Evolutionary conservation across 768 basidiomycete genomes (phyloP).

Genomic region (Pulveroboletus sp.): DNA sequence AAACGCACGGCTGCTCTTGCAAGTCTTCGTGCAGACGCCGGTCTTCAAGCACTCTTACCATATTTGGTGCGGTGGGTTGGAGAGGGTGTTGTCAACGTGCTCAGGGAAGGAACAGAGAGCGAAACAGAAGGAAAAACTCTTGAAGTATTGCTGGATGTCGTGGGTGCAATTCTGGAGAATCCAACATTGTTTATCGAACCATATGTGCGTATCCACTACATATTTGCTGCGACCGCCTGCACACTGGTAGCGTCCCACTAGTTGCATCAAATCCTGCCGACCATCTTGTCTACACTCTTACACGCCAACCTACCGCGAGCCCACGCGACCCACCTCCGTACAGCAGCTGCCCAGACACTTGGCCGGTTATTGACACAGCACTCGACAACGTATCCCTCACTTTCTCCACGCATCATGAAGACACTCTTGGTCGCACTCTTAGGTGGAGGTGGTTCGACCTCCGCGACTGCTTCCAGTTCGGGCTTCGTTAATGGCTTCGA

Average conservation of each 20-base stretch:
- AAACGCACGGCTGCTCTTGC: slow-evolving; percentile 89
- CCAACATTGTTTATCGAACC: slow-evolving; percentile 90
- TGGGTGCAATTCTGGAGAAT: slow-evolving; percentile 82
- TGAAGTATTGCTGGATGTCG: slow-evolving; percentile 79
- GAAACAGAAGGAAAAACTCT: slow-evolving; percentile 69
- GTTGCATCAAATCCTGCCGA: slow-evolving; percentile 95
- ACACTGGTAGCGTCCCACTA: slow-evolving; percentile 27
- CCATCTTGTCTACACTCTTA: slow-evolving; percentile 85
- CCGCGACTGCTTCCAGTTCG: slow-evolving; percentile 9
- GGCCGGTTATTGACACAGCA: slow-evolving; percentile 77
- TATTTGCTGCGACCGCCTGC: background rate
- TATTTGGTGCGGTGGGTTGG: slow-evolving; percentile 95
- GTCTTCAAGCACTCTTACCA: slow-evolving; percentile 84
- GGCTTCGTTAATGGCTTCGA: slow-evolving; percentile 25
- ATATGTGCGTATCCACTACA: slow-evolving; percentile 60
- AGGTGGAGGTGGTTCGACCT: slow-evolving; percentile 17
- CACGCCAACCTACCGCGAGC: slow-evolving; percentile 77
- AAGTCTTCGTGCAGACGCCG: slow-evolving; percentile 84
- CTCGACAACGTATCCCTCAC: slow-evolving; percentile 83
- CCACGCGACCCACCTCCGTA: slow-evolving; percentile 66
- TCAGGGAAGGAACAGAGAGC: slow-evolving; percentile 45
- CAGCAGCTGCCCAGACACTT: slow-evolving; percentile 77
- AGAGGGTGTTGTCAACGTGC: slow-evolving; percentile 71
- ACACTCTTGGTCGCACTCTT: slow-evolving; percentile 86
- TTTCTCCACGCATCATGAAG: slow-evolving; percentile 88